A percentile compares a stretch with the other conserved stretches of the same genome.
Evolutionary conservation across 306 rosid genomes (phyloP).

Genomic region (Leucaena leucocephala): DNA sequence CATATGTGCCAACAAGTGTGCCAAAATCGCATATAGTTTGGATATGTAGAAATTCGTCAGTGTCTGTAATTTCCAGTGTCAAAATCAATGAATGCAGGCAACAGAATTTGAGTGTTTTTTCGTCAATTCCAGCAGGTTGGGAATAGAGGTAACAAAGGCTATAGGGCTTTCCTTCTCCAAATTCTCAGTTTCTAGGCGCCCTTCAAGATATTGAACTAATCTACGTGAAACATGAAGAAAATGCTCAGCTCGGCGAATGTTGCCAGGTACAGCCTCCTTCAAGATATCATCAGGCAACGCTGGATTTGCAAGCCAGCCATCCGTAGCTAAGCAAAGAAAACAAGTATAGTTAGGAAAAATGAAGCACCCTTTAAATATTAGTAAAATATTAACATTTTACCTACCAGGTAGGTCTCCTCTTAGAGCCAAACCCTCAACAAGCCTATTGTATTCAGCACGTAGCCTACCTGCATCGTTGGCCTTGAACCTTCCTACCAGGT

Average conservation of each 20-base stretch:
- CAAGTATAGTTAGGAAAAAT: conserved; percentile 21
- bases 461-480: conserved; percentile 95
- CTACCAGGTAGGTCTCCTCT: conserved; percentile 85
- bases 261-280: conserved; percentile 98
- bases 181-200: no score
- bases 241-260: conserved; percentile 90
- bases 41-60: conserved; percentile 86
- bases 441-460: conserved; percentile 89
- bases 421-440: conserved; percentile 91
- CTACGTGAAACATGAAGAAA: conserved; percentile 80
- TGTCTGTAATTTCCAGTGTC: conserved; percentile 92
- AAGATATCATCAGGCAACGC: conserved; percentile 90
- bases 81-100: conserved; percentile 92
- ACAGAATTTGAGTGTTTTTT: conserved; percentile 86
- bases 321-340: conserved; percentile 59
- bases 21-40: conserved; percentile 96
- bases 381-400: conserved; percentile 29
- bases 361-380: conserved; percentile 1
- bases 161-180: no score
- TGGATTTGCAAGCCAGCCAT: conserved; percentile 91
- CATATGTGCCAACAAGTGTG: conserved; percentile 86
- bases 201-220: conserved; percentile 87
- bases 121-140: conserved; percentile 88
- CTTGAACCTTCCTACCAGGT: conserved; percentile 97
- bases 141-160: no score